phyloP scores from a whole-genome alignment of 257 asterid genomes.

The Primulina huaijiensis region DNA sequence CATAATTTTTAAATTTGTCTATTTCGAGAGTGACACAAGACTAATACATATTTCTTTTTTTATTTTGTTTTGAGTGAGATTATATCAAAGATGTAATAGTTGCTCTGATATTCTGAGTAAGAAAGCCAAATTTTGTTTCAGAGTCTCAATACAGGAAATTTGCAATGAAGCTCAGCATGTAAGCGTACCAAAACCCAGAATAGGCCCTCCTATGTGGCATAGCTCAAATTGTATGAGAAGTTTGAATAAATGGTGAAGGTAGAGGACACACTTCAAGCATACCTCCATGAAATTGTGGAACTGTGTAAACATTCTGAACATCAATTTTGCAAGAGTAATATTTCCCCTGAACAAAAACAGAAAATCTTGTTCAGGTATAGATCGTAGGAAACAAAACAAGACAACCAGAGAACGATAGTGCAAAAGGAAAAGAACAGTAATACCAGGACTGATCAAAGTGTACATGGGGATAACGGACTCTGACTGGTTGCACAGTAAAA shows the following conservation, averaged over 20 bases:
- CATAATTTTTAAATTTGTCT: no score
- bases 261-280: conserved; percentile 11
- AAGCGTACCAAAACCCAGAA: background rate
- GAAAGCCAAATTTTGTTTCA: background rate
- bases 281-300: conserved; percentile 99
- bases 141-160: conserved; percentile 1
- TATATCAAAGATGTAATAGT: no score
- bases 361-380: conserved; percentile 7
- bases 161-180: conserved; percentile 9
- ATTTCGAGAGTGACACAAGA: no score
- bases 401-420: conserved; percentile 3
- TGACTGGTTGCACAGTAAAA: conserved; percentile 86
- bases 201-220: background rate
- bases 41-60: no score
- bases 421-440: conserved; percentile 15
- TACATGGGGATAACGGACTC: conserved; percentile 82
- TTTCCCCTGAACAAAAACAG: conserved; percentile 66
- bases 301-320: conserved; percentile 97
- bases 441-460: conserved; percentile 99
- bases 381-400: conserved; percentile 1
- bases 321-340: conserved; percentile 57
- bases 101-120: no score
- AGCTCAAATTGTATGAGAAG: background rate
- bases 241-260: background rate
- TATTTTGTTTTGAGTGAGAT: no score